Conservation (phyloP, 345 rosid genomes). For the Mercurialis annua region DNA sequence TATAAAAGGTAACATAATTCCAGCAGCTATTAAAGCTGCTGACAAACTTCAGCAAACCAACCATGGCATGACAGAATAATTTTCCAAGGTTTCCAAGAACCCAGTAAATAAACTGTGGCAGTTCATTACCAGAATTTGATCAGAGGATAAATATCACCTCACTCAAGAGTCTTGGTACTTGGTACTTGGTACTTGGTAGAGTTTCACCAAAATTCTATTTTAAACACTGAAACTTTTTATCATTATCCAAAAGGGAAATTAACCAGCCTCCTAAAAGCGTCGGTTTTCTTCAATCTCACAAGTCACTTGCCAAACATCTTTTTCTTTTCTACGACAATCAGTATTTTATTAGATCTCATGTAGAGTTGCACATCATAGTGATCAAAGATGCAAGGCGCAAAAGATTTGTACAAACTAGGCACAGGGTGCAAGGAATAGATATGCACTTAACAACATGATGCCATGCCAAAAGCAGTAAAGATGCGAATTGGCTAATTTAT, state of each 20-base stretch:
- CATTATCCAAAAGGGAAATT: not conserved
- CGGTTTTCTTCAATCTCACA: not conserved
- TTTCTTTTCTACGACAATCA: not conserved
- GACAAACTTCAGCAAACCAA: not conserved
- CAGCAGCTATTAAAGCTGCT: not conserved
- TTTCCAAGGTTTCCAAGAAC: not conserved
- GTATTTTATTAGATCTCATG: not conserved
- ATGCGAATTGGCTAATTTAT: no score
- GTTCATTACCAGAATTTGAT: not conserved
- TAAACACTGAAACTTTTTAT: not conserved
- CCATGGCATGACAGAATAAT: not conserved
- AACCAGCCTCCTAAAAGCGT: not conserved
- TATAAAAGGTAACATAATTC: not conserved
- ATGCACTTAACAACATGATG: no score
- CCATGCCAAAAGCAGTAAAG: no score
- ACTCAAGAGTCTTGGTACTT: not conserved
- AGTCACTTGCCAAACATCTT: not conserved
- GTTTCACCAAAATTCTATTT: not conserved
- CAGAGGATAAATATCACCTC: not conserved
- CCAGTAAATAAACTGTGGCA: not conserved
- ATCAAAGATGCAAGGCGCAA: not conserved
- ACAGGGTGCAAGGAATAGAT: no score
- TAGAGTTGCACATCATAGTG: no score
- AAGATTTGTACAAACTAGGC: no score
- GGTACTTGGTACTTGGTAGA: not conserved